Base-by-base conservation (phyloP, 1,139 yeast genomes). In the Pichiaceae sp. region DNA sequence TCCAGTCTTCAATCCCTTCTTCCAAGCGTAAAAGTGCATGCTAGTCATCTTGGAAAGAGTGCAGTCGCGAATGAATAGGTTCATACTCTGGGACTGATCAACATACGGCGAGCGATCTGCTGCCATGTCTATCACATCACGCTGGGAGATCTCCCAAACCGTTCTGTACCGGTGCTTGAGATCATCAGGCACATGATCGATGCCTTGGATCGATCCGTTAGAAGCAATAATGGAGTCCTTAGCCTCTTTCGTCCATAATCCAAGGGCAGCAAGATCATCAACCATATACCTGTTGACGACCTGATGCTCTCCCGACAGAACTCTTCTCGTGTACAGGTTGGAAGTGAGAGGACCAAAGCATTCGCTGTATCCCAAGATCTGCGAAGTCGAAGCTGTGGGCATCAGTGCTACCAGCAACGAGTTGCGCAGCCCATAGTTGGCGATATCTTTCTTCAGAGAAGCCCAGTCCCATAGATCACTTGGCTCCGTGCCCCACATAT, bases 21-120 rank as follows among this genome's bases (percentile, higher is more conserved):
- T 81, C 97, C 97, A 91, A 32, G 96, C 95, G 59, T 89, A 86
- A 66, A 91, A 91, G 62, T 91, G 97, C 93, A 89, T 89, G 52
- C 89, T 75, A n/a, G 97, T 89, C 47, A 91, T 70, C 60, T 89
- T 89, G 44, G 95, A 94, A 78, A 84, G 78, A 1, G 96, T 84
- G 35, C 96, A 96, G 40, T 79, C 75, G 57, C 74, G 78, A 60
- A 89, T 69, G 64, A 84, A 83, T 49, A 89, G 77, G 61, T 89
- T 91, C 72, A 91, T 68, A 38, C 93, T 78, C 64, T 91, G 97
- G 45, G 93, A 84, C 62, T 91, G 98, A 61, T 91, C 98, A 55
- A 91, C 80, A 63, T 76, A 91, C 21, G 94, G 86, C 33, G 91
- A 83, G 54, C 98, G 75, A 56, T 87, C 97, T 32, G 96, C 95